Base-by-base conservation (phyloP, 2,329 filamentous ascomycete genomes). In the Pseudogymnoascus sp. region DNA sequence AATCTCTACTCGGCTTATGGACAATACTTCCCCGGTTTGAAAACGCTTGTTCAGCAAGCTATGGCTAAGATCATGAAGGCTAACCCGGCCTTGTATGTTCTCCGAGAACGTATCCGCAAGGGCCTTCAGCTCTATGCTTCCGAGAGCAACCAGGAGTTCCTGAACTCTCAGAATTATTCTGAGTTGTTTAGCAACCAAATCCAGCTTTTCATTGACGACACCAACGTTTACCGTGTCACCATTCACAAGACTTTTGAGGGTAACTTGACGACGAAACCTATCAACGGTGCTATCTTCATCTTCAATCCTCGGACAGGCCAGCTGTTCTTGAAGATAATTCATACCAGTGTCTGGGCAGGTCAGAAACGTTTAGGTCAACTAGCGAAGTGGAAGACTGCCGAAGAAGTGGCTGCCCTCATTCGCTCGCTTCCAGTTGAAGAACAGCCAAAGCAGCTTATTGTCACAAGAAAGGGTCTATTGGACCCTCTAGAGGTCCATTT, bases 41-140 rank as follows among this genome's bases (percentile, higher is more conserved):
- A 99, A 82, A 89, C 92, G 59, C 84, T 99, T 23, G 82, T 99
- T 26, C 96, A 99, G 76, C 93, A 97, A 76, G 95, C 96, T 5
- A 99, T 99, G 96, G 92, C 92, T 60, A 99, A 99, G 86, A 87
- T 99, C 74, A 99, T 99, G 95, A 99, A 99, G 79, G 93, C 95
- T 38, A 99, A 99, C 73, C 95, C 95, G 15, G 95, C 95, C 2
- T 79, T 99, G 33, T 99, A 97, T 74, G 95, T 99, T 61, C 80
- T 99, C 65, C 90, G 95, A 65, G 95, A 99, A 79, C 95, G 95
- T 83, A 99, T 99, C 68, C 86, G 96, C 68, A 99, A 99, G 82
- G 95, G 95, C 82, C 84, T 99, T 65, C 95, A 99, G 78, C 82
- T 99, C 13, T 99, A 99, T 72, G 95, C 95, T 2, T 97, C 93